Conservation (phyloP, 257 asterid genomes). For the Plantago major region DNA sequence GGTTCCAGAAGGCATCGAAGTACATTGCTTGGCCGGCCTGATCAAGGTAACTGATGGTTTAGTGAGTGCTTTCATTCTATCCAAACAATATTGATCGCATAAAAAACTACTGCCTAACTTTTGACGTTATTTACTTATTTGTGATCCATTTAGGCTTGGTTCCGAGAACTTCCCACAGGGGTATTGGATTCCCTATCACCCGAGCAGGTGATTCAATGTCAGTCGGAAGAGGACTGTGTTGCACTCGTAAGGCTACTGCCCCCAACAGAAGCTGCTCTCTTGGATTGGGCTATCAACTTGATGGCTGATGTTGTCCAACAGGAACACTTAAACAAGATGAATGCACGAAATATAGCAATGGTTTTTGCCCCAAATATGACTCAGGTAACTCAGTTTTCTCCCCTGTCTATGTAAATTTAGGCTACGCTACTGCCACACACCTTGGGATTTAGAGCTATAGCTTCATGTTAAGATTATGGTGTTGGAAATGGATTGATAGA, state of each 20-base stretch:
- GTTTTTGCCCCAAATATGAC: constrained; percentile 75
- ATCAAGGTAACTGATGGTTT: constrained; percentile 30
- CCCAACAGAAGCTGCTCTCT: constrained; percentile 50
- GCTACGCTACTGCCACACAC: too few species aligned
- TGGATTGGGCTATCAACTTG: constrained; percentile 60
- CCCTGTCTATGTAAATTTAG: not conserved
- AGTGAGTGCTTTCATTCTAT: too few species aligned
- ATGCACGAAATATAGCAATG: constrained; percentile 55
- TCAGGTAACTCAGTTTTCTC: constrained; percentile 27
- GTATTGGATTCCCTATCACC: constrained; percentile 52
- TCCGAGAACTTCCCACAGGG: constrained; percentile 57
- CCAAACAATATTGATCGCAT: too few species aligned
- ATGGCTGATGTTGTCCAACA: constrained; percentile 66
- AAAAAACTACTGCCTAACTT: too few species aligned
- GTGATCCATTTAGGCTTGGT: constrained; percentile 38
- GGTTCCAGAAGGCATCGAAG: constrained; percentile 39
- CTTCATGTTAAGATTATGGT: too few species aligned
- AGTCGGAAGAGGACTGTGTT: constrained; percentile 45
- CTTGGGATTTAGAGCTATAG: too few species aligned
- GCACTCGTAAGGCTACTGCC: constrained; percentile 51
- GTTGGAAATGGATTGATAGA: too few species aligned
- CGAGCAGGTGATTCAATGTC: constrained; percentile 49
- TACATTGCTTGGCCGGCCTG: constrained; percentile 46
- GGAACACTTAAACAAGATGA: constrained; percentile 56
- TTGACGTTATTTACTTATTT: too few species aligned